Base-by-base conservation (phyloP, 768 basidiomycete species). In the Dendrothele bispora region DNA sequence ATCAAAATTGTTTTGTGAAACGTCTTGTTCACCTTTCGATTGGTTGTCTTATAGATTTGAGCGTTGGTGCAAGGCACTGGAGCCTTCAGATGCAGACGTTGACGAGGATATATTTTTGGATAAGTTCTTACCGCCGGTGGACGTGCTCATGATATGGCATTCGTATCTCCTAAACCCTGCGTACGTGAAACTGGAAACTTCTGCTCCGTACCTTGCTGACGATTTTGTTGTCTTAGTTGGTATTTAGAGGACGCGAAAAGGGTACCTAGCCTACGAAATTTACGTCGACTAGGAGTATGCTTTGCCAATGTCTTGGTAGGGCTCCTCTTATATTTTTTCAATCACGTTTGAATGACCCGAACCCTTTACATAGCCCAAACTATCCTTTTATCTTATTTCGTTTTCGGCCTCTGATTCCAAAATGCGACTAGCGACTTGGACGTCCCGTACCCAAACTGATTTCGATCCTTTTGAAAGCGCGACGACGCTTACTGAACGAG, bases 111-210 rank as follows among this genome's bases (percentile, higher is more conserved):
- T n/a, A n/a, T 32, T 32, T n/a, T 32, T 47, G 26, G 46, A 51
- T n/a, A 56, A 58, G 7, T 49, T 58, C 11, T 47, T 70, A 15
- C 70, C 70, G 2, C 70, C 70, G 0, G 17, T 67, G 5, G 70
- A 72, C 51, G 68, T 70, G 7, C 36, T 72, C 3, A 70, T 72
- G 70, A 69, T 69, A 7, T 68, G 67, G 68, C 70, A 71, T 47
- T 56, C 70, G 2, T 71, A 71, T 48, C 58, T 69, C 58, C 52
- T 71, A 7, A 63, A 58, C 24, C 51, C 51, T 12, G 35, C 58
- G 65, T 50, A 17, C 2, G 51, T 49, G 24, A 10, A 32, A 10
- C 10, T n/a, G 10, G 30, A 10, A 10, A n/a, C 45, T 27, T 4
- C 11, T 35, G 37, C 3, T 32, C 45, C 15, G 3, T n/a, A 18